These are phyloP conservation scores for Pseudomassariella vexata DNA, from an alignment of 2,329 filamentous ascomycete genomes.

Conservation along the genomic window DNA sequence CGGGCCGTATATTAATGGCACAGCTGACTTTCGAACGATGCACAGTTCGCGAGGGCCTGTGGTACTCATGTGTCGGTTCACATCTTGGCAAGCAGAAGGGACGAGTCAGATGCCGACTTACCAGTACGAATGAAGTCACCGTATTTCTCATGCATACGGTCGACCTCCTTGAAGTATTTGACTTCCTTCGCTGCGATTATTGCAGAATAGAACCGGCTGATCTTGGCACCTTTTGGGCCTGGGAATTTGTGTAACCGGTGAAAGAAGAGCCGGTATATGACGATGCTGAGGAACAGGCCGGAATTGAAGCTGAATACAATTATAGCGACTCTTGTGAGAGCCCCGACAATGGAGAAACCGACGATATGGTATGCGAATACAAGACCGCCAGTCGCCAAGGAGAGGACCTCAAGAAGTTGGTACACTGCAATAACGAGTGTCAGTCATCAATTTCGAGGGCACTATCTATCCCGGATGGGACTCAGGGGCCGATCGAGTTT, in stretches of 20 bases:
- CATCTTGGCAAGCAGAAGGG: background rate
- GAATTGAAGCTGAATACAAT: too few species aligned
- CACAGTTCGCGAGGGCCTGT: conserved; percentile 27
- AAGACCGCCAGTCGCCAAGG: too few species aligned
- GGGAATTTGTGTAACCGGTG: conserved; percentile 35
- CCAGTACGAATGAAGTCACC: conserved; percentile 29
- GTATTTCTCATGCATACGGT: conserved; percentile 46
- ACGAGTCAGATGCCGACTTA: conserved; percentile 6
- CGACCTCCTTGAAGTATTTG: conserved; percentile 43
- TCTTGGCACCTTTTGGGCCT: conserved; percentile 32
- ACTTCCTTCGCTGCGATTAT: conserved; percentile 48
- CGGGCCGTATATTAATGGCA: conserved; percentile 26
- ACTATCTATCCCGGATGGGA: too few species aligned
- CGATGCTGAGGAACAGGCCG: conserved; percentile 22
- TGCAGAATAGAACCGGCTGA: conserved; percentile 34
- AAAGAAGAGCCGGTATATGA: conserved; percentile 28
- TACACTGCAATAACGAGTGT: too few species aligned
- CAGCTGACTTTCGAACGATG: conserved; percentile 18
- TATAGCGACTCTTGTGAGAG: too few species aligned
- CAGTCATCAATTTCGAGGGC: too few species aligned
- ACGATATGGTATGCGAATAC: too few species aligned
- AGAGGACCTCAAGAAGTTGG: too few species aligned
- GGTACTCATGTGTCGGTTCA: background rate
- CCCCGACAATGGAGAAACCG: too few species aligned
- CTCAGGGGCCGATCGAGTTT: too few species aligned